phyloP scores from a whole-genome alignment of 371 early-diverging fungal species.

The Chytridiales sp. region DNA sequence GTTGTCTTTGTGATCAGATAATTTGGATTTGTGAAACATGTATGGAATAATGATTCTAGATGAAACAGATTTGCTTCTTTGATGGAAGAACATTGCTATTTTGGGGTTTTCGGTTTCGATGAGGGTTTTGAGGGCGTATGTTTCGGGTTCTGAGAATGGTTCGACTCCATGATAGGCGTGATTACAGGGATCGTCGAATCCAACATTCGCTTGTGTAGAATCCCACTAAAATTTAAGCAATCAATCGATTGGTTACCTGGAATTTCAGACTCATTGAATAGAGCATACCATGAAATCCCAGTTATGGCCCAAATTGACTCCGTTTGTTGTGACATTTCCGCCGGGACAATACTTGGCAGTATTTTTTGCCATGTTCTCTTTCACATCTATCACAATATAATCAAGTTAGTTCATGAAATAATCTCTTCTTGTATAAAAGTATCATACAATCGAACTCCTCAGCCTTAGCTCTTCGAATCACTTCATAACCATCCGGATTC shows the following conservation, averaged over 20 bases:
- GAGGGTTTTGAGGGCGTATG: conserved; percentile 25
- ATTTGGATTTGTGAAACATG: conserved; percentile 37
- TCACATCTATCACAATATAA: conserved; percentile 13
- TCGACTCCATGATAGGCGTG: conserved; percentile 33
- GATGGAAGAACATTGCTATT: conserved; percentile 33
- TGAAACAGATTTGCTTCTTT: conserved; percentile 8
- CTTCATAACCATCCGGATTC: conserved; percentile 34
- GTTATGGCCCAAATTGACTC: conserved; percentile 41
- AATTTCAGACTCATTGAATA: not conserved
- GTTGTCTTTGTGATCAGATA: conserved; percentile 8
- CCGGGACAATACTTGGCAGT: conserved; percentile 7
- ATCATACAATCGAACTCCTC: not conserved
- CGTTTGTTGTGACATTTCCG: conserved; percentile 13
- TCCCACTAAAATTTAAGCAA: conserved; percentile 19
- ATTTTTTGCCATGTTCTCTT: conserved; percentile 21
- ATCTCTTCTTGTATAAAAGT: not conserved
- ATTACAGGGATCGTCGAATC: conserved; percentile 27
- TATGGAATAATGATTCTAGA: conserved; percentile 38
- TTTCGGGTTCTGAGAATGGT: conserved; percentile 43
- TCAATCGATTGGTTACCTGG: too few species aligned
- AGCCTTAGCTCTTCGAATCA: not conserved
- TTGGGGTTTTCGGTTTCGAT: conserved; percentile 24
- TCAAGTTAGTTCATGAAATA: conserved; percentile 4
- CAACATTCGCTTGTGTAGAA: conserved; percentile 13
- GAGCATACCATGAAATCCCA: conserved; percentile 35